These are phyloP conservation scores for Magnolia sinica DNA, from an alignment of 164 flowering plant genomes.

Conservation along the genomic window DNA sequence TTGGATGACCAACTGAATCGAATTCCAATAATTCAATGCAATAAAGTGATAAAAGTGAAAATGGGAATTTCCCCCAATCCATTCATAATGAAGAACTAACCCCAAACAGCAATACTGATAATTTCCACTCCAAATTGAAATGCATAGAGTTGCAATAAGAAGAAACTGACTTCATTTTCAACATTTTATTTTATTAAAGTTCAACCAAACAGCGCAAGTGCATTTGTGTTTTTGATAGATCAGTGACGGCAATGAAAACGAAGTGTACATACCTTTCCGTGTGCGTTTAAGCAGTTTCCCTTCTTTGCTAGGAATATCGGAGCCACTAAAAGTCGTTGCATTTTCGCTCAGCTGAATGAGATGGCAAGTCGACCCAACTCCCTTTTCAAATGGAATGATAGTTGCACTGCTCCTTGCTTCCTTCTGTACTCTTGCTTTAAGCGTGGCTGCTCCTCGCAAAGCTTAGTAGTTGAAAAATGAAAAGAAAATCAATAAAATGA, in stretches of 20 bases:
- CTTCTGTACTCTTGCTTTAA: slow-evolving; percentile 61
- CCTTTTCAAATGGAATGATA: slow-evolving; percentile 65
- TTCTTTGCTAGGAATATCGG: slow-evolving; percentile 34
- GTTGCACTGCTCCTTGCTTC: slow-evolving; percentile 70
- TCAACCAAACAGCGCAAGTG: not conserved
- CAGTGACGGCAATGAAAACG: not conserved
- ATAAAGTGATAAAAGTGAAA: too few relatives aligned
- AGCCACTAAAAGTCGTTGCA: slow-evolving; percentile 16
- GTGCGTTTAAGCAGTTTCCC: slow-evolving; percentile 70
- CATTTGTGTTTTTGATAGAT: not conserved
- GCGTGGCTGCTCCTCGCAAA: slow-evolving; percentile 76
- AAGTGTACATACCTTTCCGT: slow-evolving; percentile 48
- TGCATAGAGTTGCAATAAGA: too few relatives aligned
- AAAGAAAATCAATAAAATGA: not conserved
- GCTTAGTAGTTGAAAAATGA: slow-evolving; percentile 31
- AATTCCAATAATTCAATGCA: too few relatives aligned
- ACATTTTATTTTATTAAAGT: not conserved
- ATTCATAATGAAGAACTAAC: too few relatives aligned
- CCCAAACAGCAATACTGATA: too few relatives aligned
- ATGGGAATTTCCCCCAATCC: too few relatives aligned
- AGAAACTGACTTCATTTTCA: too few relatives aligned
- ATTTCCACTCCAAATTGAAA: too few relatives aligned
- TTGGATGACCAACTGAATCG: too few relatives aligned
- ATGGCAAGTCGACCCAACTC: slow-evolving; percentile 26
- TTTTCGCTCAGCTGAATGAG: slow-evolving; percentile 21